These are phyloP conservation scores for Aureobasidium namibiae DNA, from an alignment of 2,329 filamentous ascomycete species.

Conservation along the genomic window DNA sequence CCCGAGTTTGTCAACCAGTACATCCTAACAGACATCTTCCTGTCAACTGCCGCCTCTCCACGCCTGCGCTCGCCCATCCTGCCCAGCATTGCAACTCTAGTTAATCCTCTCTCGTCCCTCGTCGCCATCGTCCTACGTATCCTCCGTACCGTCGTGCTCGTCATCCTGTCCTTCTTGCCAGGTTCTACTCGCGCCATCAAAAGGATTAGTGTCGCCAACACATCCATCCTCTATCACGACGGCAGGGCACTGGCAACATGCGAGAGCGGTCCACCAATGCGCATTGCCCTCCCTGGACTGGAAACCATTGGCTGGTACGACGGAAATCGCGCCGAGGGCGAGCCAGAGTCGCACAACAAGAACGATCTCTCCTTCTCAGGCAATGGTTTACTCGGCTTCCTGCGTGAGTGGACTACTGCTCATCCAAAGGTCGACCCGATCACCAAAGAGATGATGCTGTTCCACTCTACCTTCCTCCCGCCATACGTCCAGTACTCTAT, in stretches of 20 bases:
- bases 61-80: constrained; percentile 49
- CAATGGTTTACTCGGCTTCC: constrained; percentile 48
- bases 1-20: constrained; percentile 64
- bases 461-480: constrained; percentile 56
- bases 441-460: constrained; percentile 59
- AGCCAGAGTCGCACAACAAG: constrained; percentile 30
- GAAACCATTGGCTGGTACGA: constrained; percentile 66
- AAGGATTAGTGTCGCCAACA: constrained; percentile 65
- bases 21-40: constrained; percentile 57
- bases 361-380: constrained; percentile 42
- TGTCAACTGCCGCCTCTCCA: constrained; percentile 43
- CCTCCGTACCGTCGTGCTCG: constrained; percentile 49
- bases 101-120: constrained; percentile 50
- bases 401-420: constrained; percentile 64
- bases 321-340: constrained; percentile 47
- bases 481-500: constrained; percentile 63
- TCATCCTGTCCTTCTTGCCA: constrained; percentile 50
- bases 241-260: constrained; percentile 61
- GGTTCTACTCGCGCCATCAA: constrained; percentile 51
- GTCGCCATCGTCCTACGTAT: constrained; percentile 44
- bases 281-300: constrained; percentile 54
- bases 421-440: constrained; percentile 59
- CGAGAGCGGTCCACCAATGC: constrained; percentile 62
- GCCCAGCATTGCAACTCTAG: constrained; percentile 59
- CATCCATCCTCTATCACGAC: constrained; percentile 58